Evolutionary conservation across 257 asterid species (phyloP).

Genomic region (Parsonsia alboflavescens): DNA sequence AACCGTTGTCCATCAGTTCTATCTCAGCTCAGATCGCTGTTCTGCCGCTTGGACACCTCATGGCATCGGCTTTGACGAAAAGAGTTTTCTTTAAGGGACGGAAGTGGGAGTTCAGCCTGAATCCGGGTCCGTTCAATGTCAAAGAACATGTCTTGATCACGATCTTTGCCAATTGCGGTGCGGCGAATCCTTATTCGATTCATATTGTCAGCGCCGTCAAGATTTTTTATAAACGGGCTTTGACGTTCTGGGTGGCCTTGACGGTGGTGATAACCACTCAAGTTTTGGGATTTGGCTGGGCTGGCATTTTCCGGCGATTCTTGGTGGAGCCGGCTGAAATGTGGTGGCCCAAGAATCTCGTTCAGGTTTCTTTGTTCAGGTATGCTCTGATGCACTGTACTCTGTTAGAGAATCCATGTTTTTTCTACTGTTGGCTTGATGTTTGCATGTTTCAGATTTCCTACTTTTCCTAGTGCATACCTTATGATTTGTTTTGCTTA

Average conservation of each 20-base stretch:
- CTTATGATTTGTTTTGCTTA: neutral
- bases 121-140: constrained; percentile 70
- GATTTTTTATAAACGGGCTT: constrained; percentile 51
- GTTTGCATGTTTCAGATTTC: neutral
- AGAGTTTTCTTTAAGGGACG: constrained; percentile 59
- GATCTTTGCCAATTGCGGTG: constrained; percentile 82
- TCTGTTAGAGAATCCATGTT: neutral
- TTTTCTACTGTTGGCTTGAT: neutral
- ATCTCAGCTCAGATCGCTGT: constrained; percentile 91
- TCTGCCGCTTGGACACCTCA: constrained; percentile 78
- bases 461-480: neutral
- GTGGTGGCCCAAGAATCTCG: constrained; percentile 99
- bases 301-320: constrained; percentile 75
- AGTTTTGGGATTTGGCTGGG: constrained; percentile 56
- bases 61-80: constrained; percentile 52
- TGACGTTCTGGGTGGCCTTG: constrained; percentile 78
- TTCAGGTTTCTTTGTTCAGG: constrained; percentile 94
- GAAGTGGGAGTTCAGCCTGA: constrained; percentile 59
- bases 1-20: constrained; percentile 71
- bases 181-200: constrained; percentile 76
- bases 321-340: constrained; percentile 92
- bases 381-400: constrained; percentile 5
- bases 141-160: constrained; percentile 92
- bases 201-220: constrained; percentile 80
- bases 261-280: constrained; percentile 77